Conservation (phyloP, 139 green algal species). For the Astrephomene gubernaculifera region DNA sequence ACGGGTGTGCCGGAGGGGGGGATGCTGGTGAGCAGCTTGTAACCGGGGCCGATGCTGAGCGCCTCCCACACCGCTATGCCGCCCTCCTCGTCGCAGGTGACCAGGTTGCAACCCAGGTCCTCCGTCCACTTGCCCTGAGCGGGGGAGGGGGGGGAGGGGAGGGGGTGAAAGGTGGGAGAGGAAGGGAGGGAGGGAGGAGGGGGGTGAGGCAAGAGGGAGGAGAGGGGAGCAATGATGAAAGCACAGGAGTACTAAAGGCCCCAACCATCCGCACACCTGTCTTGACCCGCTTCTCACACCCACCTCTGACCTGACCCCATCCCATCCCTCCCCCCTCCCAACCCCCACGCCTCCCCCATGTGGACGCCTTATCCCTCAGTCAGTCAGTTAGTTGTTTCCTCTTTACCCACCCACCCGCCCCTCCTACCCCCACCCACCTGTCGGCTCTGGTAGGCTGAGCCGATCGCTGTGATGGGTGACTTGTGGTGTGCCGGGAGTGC, state of each 20-base stretch:
- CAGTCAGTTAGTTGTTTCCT: not conserved
- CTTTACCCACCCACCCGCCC: constrained; percentile 7
- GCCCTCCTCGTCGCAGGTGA: constrained; percentile 53
- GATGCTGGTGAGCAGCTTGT: constrained; percentile 4
- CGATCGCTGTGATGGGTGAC: constrained; percentile 40
- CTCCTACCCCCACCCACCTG: constrained; percentile 7
- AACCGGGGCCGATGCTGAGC: not conserved
- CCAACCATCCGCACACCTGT: too few species aligned
- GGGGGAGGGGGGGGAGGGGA: not conserved
- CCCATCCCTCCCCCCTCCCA: not conserved
- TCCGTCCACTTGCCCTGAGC: constrained; percentile 45
- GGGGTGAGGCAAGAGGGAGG: not conserved
- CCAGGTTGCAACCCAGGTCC: constrained; percentile 46
- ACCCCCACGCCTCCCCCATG: too few species aligned
- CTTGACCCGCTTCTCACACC: not conserved
- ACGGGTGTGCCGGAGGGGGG: constrained; percentile 15
- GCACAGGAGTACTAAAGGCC: too few species aligned
- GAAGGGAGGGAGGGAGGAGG: not conserved
- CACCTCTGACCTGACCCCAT: not conserved
- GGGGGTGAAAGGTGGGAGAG: not conserved
- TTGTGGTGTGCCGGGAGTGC: constrained; percentile 34
- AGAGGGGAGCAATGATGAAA: not conserved
- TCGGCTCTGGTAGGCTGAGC: constrained; percentile 51
- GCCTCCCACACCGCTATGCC: constrained; percentile 51
- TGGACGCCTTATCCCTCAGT: too few species aligned